Percentiles rank a stretch among this genome's conserved stretches.
phyloP scores from a whole-genome alignment of 2,329 filamentous ascomycete genomes.

The Colletotrichum sidae region DNA sequence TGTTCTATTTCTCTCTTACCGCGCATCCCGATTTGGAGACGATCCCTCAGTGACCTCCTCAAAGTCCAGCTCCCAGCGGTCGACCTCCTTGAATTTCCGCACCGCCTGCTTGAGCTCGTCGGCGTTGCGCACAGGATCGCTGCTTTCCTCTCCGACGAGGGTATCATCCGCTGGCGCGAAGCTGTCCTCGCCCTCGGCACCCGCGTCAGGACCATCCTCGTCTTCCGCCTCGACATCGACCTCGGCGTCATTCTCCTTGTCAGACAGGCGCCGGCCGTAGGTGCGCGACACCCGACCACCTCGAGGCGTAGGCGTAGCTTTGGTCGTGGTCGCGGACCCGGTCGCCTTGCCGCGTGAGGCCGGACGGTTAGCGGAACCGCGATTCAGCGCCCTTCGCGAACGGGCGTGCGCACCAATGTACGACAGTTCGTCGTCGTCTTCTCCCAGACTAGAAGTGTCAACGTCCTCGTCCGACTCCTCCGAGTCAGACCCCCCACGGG shows the following conservation, averaged over 20 bases:
- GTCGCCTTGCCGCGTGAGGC: slow-evolving; percentile 40
- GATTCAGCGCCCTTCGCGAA: slow-evolving; percentile 48
- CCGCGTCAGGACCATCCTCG: slow-evolving; percentile 44
- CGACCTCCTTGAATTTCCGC: slow-evolving; percentile 76
- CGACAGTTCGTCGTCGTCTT: slow-evolving; percentile 69
- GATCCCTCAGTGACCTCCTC: slow-evolving; percentile 71
- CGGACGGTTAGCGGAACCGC: slow-evolving; percentile 41
- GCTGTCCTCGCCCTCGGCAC: slow-evolving; percentile 42
- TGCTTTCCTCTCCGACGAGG: slow-evolving; percentile 43
- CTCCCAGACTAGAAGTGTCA: slow-evolving; percentile 59
- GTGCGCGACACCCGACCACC: slow-evolving; percentile 50
- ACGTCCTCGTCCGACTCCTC: slow-evolving; percentile 60
- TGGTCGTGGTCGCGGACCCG: slow-evolving; percentile 34
- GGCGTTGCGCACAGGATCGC: slow-evolving; percentile 49
- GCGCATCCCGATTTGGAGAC: slow-evolving; percentile 61
- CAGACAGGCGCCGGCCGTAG: slow-evolving; percentile 63
- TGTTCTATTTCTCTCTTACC: slow-evolving; percentile 45
- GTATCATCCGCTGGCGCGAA: slow-evolving; percentile 60
- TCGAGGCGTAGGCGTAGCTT: slow-evolving; percentile 28
- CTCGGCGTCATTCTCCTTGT: slow-evolving; percentile 68
- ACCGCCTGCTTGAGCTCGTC: slow-evolving; percentile 69
- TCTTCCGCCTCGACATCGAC: slow-evolving; percentile 47
- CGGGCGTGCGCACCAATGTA: slow-evolving; percentile 54
- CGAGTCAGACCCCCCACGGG: slow-evolving; percentile 44
- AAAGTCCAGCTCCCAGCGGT: slow-evolving; percentile 75